Conservation (phyloP, 441 rosid species). For the Gossypium davidsonii region DNA sequence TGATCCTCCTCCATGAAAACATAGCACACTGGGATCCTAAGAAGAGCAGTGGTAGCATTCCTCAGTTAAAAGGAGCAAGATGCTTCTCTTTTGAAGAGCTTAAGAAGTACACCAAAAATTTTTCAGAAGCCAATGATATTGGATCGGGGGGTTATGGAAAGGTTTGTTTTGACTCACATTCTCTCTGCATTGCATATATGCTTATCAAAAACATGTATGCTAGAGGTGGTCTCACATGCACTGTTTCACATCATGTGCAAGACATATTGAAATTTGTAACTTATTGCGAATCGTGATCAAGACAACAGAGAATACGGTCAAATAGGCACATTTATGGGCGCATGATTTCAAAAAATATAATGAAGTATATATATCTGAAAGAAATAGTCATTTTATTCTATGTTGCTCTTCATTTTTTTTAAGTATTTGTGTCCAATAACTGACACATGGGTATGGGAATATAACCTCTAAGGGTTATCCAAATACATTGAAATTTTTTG, state of each 20-base stretch:
- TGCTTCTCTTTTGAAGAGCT: conserved; percentile 71
- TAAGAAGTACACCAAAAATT: conserved; percentile 52
- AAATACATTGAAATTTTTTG: not conserved
- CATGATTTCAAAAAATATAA: not conserved
- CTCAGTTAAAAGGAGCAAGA: conserved; percentile 68
- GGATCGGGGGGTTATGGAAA: conserved; percentile 90
- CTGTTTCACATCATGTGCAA: not conserved
- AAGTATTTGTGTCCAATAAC: not conserved
- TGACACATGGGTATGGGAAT: not conserved
- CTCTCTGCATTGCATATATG: not conserved
- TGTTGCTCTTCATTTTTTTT: not conserved
- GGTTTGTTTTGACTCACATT: conserved; percentile 28
- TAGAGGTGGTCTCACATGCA: not conserved
- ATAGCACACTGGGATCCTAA: conserved; percentile 40
- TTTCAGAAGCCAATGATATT: conserved; percentile 28
- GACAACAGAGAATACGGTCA: not conserved
- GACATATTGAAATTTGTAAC: not conserved
- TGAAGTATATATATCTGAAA: not conserved
- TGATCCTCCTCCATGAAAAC: conserved; percentile 8
- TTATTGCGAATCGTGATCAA: not conserved
- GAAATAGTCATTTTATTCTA: not conserved
- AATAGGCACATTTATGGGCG: not conserved
- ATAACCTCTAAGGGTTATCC: not conserved
- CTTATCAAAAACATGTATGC: not conserved
- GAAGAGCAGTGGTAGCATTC: conserved; percentile 45